Evolutionary conservation across 768 basidiomycete genomes (phyloP).

Genomic region (Albatrellus ellisii): DNA sequence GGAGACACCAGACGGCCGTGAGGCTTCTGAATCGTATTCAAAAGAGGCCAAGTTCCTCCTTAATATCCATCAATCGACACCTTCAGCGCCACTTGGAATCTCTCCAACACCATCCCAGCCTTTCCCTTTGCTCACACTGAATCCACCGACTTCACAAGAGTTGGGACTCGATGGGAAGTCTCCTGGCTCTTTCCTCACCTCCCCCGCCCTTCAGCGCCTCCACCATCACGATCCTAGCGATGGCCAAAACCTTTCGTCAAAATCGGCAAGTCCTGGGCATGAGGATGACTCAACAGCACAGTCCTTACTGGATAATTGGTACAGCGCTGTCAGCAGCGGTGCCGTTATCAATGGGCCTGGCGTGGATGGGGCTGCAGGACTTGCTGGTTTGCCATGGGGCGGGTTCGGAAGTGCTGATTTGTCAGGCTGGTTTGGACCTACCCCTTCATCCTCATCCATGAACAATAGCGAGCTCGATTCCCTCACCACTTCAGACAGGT

Average conservation of each 20-base stretch:
- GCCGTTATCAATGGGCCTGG: conserved; percentile 16
- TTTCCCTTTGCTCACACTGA: conserved; percentile 10
- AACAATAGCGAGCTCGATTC: background rate
- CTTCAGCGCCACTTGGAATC: conserved; percentile 13
- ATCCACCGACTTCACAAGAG: conserved; percentile 21
- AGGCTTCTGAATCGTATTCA: background rate
- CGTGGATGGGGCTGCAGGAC: conserved; percentile 23
- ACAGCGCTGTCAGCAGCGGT: conserved; percentile 62
- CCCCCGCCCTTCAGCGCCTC: conserved; percentile 51
- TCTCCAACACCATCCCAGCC: conserved; percentile 1
- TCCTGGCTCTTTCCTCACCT: conserved; percentile 22
- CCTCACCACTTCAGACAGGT: conserved; percentile 5
- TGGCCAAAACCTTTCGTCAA: conserved; percentile 44
- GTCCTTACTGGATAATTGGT: conserved; percentile 74
- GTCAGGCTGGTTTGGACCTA: conserved; percentile 13
- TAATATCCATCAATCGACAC: conserved; percentile 13
- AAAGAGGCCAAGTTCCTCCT: conserved; percentile 5
- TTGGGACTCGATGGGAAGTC: too few relatives aligned
- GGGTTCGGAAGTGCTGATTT: conserved; percentile 12
- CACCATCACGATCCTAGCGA: conserved; percentile 33
- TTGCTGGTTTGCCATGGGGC: conserved; percentile 15
- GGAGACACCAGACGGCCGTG: conserved; percentile 1
- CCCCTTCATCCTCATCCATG: background rate
- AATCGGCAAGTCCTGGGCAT: conserved; percentile 50
- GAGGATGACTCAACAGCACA: conserved; percentile 69